Conservation (phyloP, 768 basidiomycete species). For the Tephrocybe sp. region DNA sequence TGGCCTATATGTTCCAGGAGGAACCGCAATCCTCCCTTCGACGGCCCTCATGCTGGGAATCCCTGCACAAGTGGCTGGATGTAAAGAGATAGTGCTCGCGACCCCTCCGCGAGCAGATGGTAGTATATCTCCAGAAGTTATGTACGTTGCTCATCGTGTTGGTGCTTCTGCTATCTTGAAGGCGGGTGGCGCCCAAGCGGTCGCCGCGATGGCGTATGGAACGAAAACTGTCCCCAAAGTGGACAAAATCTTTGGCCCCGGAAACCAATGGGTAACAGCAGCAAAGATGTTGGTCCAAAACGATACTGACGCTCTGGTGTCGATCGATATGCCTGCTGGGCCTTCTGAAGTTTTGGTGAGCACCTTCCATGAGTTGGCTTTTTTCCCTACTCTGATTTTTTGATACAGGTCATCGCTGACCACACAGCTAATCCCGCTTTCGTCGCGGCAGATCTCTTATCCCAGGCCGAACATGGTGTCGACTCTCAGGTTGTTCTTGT, state of each 20-base stretch:
- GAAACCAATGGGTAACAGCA: slow-evolving; percentile 99
- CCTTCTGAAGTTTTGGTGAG: slow-evolving; percentile 95
- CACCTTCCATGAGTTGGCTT: background rate
- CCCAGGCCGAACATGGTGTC: slow-evolving; percentile 97
- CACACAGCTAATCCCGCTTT: slow-evolving; percentile 82
- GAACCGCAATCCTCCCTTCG: slow-evolving; percentile 93
- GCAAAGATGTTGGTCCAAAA: slow-evolving; percentile 99
- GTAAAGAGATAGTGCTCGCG: slow-evolving; percentile 87
- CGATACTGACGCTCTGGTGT: slow-evolving; percentile 93
- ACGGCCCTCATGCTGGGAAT: slow-evolving; percentile 98
- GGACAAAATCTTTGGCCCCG: slow-evolving; percentile 99
- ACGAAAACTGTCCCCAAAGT: slow-evolving; percentile 95
- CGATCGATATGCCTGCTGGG: slow-evolving; percentile 99
- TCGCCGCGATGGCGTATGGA: slow-evolving; percentile 96
- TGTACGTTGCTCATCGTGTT: slow-evolving; percentile 92
- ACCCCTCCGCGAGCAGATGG: slow-evolving; percentile 96
- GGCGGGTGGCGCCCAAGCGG: slow-evolving; percentile 95
- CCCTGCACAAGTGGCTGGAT: slow-evolving; percentile 96
- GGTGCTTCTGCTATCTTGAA: slow-evolving; percentile 90
- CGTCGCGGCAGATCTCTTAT: slow-evolving; percentile 94
- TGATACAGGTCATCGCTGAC: slow-evolving; percentile 86
- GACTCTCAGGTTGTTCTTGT: slow-evolving; percentile 98
- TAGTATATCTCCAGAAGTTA: slow-evolving; percentile 92
- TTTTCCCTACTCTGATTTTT: background rate
- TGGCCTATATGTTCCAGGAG: slow-evolving; percentile 96